These are phyloP conservation scores for Russula emetica DNA, from an alignment of 768 basidiomycete genomes.

Conservation along the genomic window DNA sequence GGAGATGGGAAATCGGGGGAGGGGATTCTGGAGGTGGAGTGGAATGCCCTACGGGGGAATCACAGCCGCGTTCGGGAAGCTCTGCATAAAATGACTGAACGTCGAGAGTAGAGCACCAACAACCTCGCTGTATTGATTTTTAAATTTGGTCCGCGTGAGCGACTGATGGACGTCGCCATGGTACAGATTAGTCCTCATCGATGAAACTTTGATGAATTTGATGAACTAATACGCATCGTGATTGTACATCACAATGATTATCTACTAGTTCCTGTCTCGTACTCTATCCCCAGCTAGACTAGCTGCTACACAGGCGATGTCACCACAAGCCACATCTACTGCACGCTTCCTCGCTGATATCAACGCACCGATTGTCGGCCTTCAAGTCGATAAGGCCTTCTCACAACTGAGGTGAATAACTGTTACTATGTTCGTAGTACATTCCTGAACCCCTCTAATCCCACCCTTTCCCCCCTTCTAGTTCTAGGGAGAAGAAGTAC, in stretches of 20 bases:
- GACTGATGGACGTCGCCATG: background rate
- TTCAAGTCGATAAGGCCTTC: constrained; percentile 67
- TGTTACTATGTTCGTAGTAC: background rate
- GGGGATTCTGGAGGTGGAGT: constrained; percentile 55
- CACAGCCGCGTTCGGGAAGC: constrained; percentile 43
- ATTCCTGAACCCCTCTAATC: background rate
- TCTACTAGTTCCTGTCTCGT: background rate
- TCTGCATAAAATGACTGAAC: background rate
- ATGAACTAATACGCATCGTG: background rate
- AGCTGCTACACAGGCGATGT: constrained; percentile 18
- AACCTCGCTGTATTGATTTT: background rate
- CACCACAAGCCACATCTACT: constrained; percentile 37
- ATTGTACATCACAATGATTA: background rate
- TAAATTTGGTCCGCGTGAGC: background rate
- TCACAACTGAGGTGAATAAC: constrained; percentile 53
- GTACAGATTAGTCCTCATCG: background rate
- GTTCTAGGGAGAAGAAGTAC: constrained; percentile 73
- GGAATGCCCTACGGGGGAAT: constrained; percentile 57
- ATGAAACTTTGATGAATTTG: background rate
- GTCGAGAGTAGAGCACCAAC: constrained; percentile 1
- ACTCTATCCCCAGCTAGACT: background rate
- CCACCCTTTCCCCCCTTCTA: constrained; percentile 31
- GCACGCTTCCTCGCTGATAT: constrained; percentile 74
- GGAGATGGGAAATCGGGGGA: constrained; percentile 44
- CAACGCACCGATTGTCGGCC: constrained; percentile 68